Percentiles rank a stretch among this genome's conserved stretches.
phyloP scores from a whole-genome alignment of 805 yeast species.

The Starmerella khaoyaiensis region DNA sequence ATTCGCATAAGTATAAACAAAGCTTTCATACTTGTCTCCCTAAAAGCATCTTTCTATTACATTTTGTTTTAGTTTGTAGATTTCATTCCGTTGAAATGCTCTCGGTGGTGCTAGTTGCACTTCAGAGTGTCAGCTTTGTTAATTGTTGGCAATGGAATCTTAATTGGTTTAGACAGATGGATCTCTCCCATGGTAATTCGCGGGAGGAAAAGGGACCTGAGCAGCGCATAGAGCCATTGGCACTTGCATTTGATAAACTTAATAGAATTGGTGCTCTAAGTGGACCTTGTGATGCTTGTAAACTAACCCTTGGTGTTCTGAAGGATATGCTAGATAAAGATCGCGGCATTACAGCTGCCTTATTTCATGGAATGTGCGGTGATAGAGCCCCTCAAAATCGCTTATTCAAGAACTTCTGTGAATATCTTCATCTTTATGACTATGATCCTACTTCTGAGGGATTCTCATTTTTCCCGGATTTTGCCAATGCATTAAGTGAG shows the following conservation, averaged over 20 bases:
- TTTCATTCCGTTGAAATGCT: neutral
- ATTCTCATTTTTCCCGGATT: conserved; percentile 29
- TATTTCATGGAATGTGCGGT: conserved; percentile 16
- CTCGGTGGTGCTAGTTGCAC: neutral
- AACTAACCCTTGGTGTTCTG: conserved; percentile 4
- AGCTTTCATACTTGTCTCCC: neutral
- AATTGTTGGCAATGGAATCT: conserved; percentile 5
- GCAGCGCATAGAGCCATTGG: conserved; percentile 10
- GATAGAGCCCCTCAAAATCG: conserved; percentile 7
- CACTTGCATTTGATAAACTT: conserved; percentile 7
- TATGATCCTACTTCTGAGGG: conserved; percentile 6
- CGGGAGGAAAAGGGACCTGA: conserved; percentile 8
- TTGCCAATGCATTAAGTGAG: conserved; percentile 38
- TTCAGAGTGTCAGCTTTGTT: neutral
- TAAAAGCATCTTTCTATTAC: neutral
- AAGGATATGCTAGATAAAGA: conserved; percentile 6
- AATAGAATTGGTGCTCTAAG: conserved; percentile 12
- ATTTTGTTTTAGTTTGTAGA: neutral
- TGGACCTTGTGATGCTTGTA: conserved; percentile 21
- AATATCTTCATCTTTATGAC: conserved; percentile 11
- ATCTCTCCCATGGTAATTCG: conserved; percentile 5
- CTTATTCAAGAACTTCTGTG: conserved; percentile 11
- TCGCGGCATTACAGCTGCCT: conserved; percentile 5
- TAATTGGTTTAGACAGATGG: conserved; percentile 13
- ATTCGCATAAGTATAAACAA: neutral